Conservation (phyloP, 345 rosid genomes). For the Eucalyptus leucophloia region DNA sequence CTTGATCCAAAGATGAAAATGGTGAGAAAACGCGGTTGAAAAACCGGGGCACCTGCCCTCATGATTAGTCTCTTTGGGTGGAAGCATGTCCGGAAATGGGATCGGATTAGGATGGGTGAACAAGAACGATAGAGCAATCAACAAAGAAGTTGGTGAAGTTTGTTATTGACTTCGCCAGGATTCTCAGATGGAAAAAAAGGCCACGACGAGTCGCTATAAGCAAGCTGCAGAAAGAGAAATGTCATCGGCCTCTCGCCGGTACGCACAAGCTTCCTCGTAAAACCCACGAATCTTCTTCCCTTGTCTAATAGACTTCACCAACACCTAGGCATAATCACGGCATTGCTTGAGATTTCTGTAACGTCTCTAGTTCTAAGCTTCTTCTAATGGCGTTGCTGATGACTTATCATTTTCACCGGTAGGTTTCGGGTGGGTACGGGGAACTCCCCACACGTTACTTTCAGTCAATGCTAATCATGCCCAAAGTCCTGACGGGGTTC, state of each 20-base stretch:
- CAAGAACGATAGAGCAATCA: constrained; percentile 9
- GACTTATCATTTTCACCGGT: not conserved
- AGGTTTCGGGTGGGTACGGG: not conserved
- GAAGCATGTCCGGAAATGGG: not conserved
- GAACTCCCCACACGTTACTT: not conserved
- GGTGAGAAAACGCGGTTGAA: not conserved
- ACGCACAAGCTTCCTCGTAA: not conserved
- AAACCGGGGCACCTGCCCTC: not conserved
- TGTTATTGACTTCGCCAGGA: constrained; percentile 21
- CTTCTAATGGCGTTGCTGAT: not conserved
- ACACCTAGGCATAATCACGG: not conserved
- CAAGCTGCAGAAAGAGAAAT: not conserved
- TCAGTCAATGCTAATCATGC: not conserved
- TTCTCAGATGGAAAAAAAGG: not conserved
- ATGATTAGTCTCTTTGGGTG: constrained; percentile 5
- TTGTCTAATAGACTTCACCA: not conserved
- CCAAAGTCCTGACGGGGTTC: not conserved
- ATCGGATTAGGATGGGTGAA: constrained; percentile 25
- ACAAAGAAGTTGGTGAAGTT: constrained; percentile 27
- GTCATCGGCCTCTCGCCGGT: not conserved
- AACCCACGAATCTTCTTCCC: not conserved
- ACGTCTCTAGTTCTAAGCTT: not conserved
- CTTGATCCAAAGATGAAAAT: not conserved
- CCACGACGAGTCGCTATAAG: not conserved
- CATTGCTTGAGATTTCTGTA: not conserved